Conservation (phyloP, 2,329 filamentous ascomycete genomes). For the Ophiosphaerella korrae region DNA sequence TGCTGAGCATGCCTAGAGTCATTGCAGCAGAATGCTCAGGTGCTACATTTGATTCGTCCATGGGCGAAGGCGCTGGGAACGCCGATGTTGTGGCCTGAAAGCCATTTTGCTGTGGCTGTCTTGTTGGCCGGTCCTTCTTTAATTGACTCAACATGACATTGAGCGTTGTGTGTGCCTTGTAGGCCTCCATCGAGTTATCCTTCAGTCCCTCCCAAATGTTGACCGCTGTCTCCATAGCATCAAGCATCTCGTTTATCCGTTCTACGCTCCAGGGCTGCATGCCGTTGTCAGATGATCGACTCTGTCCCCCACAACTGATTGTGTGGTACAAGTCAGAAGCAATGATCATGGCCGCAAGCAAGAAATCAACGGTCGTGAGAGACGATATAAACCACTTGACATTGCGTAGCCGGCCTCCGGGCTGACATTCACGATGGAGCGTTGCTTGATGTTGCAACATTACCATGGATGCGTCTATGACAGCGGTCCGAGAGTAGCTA, state of each 20-base stretch:
- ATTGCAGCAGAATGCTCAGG: slow-evolving; percentile 70
- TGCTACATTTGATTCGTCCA: slow-evolving; percentile 61
- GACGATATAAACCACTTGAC: slow-evolving; percentile 81
- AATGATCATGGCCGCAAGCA: slow-evolving; percentile 83
- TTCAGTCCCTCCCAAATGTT: slow-evolving; percentile 80
- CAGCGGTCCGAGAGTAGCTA: slow-evolving; percentile 79
- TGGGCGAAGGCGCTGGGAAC: slow-evolving; percentile 36
- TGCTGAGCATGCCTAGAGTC: slow-evolving; percentile 71
- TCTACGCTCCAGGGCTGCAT: slow-evolving; percentile 54
- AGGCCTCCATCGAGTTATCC: slow-evolving; percentile 84
- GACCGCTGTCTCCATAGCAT: slow-evolving; percentile 71
- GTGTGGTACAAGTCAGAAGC: slow-evolving; percentile 81
- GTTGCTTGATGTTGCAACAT: slow-evolving; percentile 78
- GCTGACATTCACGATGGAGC: slow-evolving; percentile 74
- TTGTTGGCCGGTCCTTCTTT: slow-evolving; percentile 53
- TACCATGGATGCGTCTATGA: slow-evolving; percentile 84
- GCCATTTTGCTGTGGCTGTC: slow-evolving; percentile 31
- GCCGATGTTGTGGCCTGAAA: slow-evolving; percentile 37
- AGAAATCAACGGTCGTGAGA: slow-evolving; percentile 81
- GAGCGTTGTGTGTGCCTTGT: slow-evolving; percentile 82
- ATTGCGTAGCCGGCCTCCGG: slow-evolving; percentile 71
- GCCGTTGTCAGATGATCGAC: slow-evolving; percentile 43
- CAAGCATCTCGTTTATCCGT: slow-evolving; percentile 73
- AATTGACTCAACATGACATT: slow-evolving; percentile 84
- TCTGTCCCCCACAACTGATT: slow-evolving; percentile 50